Evolutionary conservation across 495 filamentous ascomycete genomes (phyloP), one percentile per base, ranked within the genome.

Genomic region (Podospora pseudocomata): DNA sequence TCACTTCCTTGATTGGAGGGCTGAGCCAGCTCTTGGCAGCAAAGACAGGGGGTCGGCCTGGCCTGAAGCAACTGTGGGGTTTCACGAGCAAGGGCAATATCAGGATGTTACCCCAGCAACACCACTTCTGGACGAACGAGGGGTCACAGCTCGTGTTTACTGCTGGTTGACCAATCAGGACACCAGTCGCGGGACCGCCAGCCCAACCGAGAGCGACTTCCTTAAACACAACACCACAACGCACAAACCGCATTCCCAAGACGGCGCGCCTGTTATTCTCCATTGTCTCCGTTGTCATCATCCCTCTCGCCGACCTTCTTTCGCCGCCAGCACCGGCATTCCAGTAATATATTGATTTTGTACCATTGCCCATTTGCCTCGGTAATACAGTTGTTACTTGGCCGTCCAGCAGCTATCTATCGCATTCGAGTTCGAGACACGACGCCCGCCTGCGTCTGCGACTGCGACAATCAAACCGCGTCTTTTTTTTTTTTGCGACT

Each of bases 181-280:
- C 58, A 62, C 53, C 64, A 59, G 39, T 53, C 63, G 61, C 61
- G 15, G 9, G 68, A 27, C 60, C 59, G 59, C 39, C 39, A 49
- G 59, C 15, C 26, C 23, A 28, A 61, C 23, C 59, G 26, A 18
- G 30, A 59, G 65, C 32, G 60, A 39, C 64, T 64, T 39, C 70
- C 69, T 74, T 74, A 70, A 76, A 76, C 72, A 74, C 68, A 64
- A 74, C 65, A 72, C n/a, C 28, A 70, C 54, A 32, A 49, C 20
- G 55, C 61, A 63, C 27, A 20, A 28, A 64, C 68, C 56, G 19
- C 60, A 57, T 34, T 26, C 53, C 59, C 49, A 49, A 28, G 30
- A 39, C 20, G 32, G n/a, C 27, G 19, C 61, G 61, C 13, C 28
- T 32, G 55, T 58, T n/a, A n/a, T n/a, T n/a, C 23, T 11, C 28